Evolutionary conservation across 352 stramenopile genomes (phyloP).

Genomic region (Phytophthora hibernalis): DNA sequence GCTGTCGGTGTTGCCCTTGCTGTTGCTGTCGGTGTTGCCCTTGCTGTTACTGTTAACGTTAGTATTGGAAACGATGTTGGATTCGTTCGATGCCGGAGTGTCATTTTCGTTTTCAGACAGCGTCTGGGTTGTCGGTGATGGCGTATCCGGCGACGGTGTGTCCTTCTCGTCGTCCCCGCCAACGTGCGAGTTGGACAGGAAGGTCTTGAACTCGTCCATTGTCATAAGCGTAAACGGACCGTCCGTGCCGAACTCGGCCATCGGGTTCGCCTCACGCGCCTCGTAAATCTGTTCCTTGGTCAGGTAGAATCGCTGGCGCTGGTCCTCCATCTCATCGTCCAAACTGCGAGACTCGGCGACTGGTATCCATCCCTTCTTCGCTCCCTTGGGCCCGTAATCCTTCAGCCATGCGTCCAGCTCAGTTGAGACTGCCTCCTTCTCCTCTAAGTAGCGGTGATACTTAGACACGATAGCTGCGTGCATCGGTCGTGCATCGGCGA

Average conservation of each 20-base stretch:
- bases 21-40: background rate
- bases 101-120: constrained; percentile 24
- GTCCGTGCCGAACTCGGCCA: constrained; percentile 52
- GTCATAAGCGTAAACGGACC: constrained; percentile 65
- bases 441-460: constrained; percentile 62
- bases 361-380: constrained; percentile 46
- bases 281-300: constrained; percentile 50
- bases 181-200: constrained; percentile 47
- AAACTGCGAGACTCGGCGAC: constrained; percentile 43
- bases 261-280: constrained; percentile 42
- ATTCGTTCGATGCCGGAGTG: constrained; percentile 10
- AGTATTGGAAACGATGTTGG: constrained; percentile 7
- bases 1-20: constrained; percentile 1
- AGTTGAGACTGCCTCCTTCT: constrained; percentile 43
- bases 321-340: constrained; percentile 48
- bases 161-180: constrained; percentile 11
- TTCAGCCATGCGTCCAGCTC: constrained; percentile 60
- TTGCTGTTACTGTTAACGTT: too few species aligned
- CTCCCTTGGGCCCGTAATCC: constrained; percentile 36
- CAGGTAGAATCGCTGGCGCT: constrained; percentile 54
- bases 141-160: background rate
- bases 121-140: background rate
- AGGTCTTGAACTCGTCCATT: constrained; percentile 55
- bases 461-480: constrained; percentile 56
- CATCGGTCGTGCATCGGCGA: constrained; percentile 44